Conservation (phyloP, 768 basidiomycete genomes). For the Kwoniella mangroviensis region DNA sequence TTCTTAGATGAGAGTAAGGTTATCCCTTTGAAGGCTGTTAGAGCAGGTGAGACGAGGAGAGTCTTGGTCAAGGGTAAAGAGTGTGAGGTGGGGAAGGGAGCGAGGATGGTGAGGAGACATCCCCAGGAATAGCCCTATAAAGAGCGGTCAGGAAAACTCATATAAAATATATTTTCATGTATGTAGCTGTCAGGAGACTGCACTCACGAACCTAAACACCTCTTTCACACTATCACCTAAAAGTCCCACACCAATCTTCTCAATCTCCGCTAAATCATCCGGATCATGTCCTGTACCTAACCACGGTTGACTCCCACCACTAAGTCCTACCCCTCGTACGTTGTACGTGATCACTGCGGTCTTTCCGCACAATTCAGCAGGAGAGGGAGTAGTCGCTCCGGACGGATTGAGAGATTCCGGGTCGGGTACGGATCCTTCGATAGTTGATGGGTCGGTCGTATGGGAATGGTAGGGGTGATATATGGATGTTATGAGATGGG, state of each 20-base stretch:
- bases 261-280: constrained; percentile 40
- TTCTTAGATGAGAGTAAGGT: constrained; percentile 27
- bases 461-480: constrained; percentile 20
- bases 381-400: constrained; percentile 6
- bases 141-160: background rate
- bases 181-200: background rate
- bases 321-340: constrained; percentile 39
- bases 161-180: background rate
- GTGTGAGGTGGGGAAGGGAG: constrained; percentile 19
- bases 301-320: constrained; percentile 29
- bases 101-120: constrained; percentile 28
- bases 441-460: constrained; percentile 21
- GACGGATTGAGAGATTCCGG: constrained; percentile 6
- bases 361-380: constrained; percentile 1
- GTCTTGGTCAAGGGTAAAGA: constrained; percentile 37
- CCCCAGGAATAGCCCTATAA: constrained; percentile 53
- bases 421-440: constrained; percentile 15
- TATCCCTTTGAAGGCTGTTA: constrained; percentile 27
- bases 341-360: constrained; percentile 45
- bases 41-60: constrained; percentile 22
- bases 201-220: constrained; percentile 27
- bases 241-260: constrained; percentile 20
- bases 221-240: constrained; percentile 26
- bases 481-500: constrained; percentile 33
- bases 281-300: constrained; percentile 28